Evolutionary conservation across 331 rosid species (phyloP).

Genomic region (Telfairia occidentalis): DNA sequence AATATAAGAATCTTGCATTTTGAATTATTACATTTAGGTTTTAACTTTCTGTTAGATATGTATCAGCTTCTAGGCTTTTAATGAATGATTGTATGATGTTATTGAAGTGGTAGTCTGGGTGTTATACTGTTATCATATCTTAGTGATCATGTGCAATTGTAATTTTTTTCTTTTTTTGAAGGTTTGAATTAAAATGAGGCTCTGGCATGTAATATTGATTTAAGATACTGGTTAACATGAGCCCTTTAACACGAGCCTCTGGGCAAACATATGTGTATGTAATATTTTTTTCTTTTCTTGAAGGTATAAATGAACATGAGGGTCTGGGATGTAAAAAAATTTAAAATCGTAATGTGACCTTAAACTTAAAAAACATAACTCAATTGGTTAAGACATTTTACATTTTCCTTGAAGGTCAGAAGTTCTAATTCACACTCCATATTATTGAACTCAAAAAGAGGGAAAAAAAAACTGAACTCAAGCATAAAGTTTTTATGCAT

Average conservation of each 20-base stretch:
- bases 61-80: neutral
- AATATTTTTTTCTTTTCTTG: neutral
- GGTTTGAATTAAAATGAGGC: neutral
- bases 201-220: neutral
- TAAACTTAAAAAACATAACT: neutral
- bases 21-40: neutral
- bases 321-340: neutral
- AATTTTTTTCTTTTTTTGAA: neutral
- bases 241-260: neutral
- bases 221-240: neutral
- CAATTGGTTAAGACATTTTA: too few species aligned
- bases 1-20: conserved; percentile 1
- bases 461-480: neutral
- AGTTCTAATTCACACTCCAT: too few species aligned
- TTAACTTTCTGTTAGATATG: neutral
- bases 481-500: neutral
- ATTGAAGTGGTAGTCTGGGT: neutral
- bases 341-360: neutral
- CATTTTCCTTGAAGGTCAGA: too few species aligned
- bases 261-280: neutral
- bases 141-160: neutral
- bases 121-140: neutral
- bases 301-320: neutral
- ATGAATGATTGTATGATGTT: neutral
- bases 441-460: too few species aligned